Evolutionary conservation across 2,329 filamentous ascomycete species (phyloP).

Genomic region (Xylaria arbuscula): DNA sequence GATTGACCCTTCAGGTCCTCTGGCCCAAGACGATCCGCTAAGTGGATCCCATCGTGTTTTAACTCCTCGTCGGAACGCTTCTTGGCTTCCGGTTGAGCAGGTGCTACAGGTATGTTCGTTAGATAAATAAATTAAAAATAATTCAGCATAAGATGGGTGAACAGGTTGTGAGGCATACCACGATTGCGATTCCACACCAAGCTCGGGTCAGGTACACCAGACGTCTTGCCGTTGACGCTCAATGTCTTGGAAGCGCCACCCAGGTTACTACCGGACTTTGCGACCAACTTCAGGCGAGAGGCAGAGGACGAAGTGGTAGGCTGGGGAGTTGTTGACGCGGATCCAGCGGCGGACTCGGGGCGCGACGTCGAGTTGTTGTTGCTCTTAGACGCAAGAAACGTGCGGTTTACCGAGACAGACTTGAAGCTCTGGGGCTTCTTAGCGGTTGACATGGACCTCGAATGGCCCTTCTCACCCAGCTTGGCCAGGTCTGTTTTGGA

Average conservation of each 20-base stretch:
- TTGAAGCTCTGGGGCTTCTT: conserved; percentile 86
- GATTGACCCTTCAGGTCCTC: conserved; percentile 80
- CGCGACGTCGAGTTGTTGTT: conserved; percentile 60
- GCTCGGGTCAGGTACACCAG: conserved; percentile 74
- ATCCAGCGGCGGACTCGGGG: conserved; percentile 59
- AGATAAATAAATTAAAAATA: conserved; percentile 3
- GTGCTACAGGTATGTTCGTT: conserved; percentile 56
- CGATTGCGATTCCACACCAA: conserved; percentile 91
- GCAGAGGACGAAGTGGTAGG: conserved; percentile 61
- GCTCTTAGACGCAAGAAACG: conserved; percentile 80
- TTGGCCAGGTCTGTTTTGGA: conserved; percentile 68
- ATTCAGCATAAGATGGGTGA: not conserved
- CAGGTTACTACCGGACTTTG: conserved; percentile 74
- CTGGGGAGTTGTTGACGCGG: conserved; percentile 58
- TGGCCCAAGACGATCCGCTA: conserved; percentile 80
- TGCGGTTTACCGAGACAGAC: conserved; percentile 86
- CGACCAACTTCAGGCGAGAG: conserved; percentile 77
- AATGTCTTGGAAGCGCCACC: conserved; percentile 61
- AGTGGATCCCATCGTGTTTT: conserved; percentile 86
- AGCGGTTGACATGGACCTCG: conserved; percentile 67
- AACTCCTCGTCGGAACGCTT: conserved; percentile 89
- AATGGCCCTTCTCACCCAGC: conserved; percentile 68
- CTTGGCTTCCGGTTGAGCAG: conserved; percentile 76
- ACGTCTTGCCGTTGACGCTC: conserved; percentile 68
- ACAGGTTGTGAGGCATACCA: conserved; percentile 63